phyloP scores from a whole-genome alignment of 2,329 filamentous ascomycete species.

The Biscogniauxia sp. region DNA sequence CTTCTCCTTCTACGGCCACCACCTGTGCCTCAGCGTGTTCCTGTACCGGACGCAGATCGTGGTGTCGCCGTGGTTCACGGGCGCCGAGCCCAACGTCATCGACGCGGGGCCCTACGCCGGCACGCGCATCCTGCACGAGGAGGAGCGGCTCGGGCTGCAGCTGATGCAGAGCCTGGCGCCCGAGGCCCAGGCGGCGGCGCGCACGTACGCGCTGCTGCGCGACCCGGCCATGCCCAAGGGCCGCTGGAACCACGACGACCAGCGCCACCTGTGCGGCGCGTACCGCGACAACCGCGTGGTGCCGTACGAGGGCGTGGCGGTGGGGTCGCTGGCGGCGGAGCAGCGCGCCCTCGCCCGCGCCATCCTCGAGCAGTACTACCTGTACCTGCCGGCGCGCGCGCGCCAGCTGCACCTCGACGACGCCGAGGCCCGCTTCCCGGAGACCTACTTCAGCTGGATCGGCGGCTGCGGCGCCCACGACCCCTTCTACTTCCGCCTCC shows the following conservation, averaged over 20 bases:
- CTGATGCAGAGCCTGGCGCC: conserved; percentile 64
- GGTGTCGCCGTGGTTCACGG: conserved; percentile 73
- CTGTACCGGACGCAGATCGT: conserved; percentile 64
- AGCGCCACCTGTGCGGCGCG: conserved; percentile 74
- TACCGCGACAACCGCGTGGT: conserved; percentile 76
- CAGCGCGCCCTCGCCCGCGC: conserved; percentile 55
- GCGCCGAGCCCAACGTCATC: conserved; percentile 75
- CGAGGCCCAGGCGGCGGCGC: conserved; percentile 47
- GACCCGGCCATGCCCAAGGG: conserved; percentile 65
- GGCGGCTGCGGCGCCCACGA: conserved; percentile 65
- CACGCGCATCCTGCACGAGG: conserved; percentile 62
- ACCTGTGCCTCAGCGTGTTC: conserved; percentile 71
- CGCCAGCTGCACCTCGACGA: conserved; percentile 54
- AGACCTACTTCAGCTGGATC: conserved; percentile 81
- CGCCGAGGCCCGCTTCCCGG: conserved; percentile 54
- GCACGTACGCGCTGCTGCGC: conserved; percentile 57
- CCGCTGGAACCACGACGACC: conserved; percentile 78
- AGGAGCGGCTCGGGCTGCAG: conserved; percentile 62
- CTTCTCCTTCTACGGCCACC: conserved; percentile 74
- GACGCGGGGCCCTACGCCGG: conserved; percentile 62
- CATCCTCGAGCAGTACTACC: conserved; percentile 63
- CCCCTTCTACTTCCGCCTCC: conserved; percentile 75
- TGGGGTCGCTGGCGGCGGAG: conserved; percentile 43
- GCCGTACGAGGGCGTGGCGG: conserved; percentile 67
- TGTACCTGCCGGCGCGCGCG: conserved; percentile 62